Evolutionary conservation across 345 rosid species (phyloP), one percentile per base, ranked within the genome.

Genomic region (Eucalyptus pauciflora): DNA sequence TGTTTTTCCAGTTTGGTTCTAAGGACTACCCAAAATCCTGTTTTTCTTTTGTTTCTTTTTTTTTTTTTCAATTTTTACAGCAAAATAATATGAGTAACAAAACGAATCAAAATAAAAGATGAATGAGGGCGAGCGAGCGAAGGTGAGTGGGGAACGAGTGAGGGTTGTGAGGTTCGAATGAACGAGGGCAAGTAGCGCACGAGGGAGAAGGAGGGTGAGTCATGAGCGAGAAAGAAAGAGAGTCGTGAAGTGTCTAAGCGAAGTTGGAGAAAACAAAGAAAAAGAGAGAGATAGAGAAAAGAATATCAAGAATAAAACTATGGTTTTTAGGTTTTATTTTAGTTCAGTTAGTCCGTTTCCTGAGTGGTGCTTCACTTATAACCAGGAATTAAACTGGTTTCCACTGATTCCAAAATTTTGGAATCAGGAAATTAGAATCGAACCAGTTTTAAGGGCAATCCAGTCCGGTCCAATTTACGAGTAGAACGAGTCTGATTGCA

Each of bases 401-500:
- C 29, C 62, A 56, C 3, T 24, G 1, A 24, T 56, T 56, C 5
- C 62, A 56, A 56, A 56, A 56, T 4, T 56, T 56, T 56, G 27
- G 13, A 56, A 56, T 22, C 13, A 2, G 1, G 2, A 56, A 56
- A 27, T 20, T 56, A 56, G 62, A 56, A 24, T 24, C 5, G 6
- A 4, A 56, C 62, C 11, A 24, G 3, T 56, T 56, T 56, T 8
- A 10, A 9, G 3, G 62, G 62, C 1, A 10, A 24, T 56, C 29
- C 0, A 0, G 3, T 24, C 27, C 1, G 0, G 6, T 56, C 27
- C 27, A 24, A 56, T 56, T 56, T 2, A 2, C 4, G 0, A 56
- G 62, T 56, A 56, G 62, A 56, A 56, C 6, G 0, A 22, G 29
- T 56, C 0, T 22, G 0, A 56, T 56, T 56, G 29, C 29, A 24